Evolutionary conservation across 2,329 filamentous ascomycete genomes (phyloP).

Genomic region (Curvularia lunata): DNA sequence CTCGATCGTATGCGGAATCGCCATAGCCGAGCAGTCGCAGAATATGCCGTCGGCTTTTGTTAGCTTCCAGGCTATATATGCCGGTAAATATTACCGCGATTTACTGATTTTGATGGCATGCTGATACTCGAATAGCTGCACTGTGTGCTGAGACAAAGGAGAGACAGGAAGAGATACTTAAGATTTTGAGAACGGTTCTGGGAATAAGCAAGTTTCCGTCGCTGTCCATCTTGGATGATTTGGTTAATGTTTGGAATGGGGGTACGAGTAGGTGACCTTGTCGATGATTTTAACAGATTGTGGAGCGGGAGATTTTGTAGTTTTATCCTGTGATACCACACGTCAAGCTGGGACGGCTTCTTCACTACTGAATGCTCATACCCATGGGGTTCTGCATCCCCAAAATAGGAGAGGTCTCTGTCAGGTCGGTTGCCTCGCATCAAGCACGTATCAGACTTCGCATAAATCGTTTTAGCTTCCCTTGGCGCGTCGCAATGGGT

Average conservation of each 20-base stretch:
- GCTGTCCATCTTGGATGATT: constrained; percentile 33
- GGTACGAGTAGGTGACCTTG: constrained; percentile 38
- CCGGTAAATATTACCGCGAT: constrained; percentile 23
- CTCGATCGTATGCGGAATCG: constrained; percentile 58
- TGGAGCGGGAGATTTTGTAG: background rate
- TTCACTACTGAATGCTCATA: background rate
- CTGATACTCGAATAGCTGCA: constrained; percentile 19
- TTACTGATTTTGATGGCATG: background rate
- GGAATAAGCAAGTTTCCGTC: constrained; percentile 38
- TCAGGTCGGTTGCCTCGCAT: constrained; percentile 6
- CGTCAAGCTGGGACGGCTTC: background rate
- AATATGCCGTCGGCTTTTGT: constrained; percentile 40
- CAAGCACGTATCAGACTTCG: constrained; percentile 9
- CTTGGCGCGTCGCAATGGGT: constrained; percentile 1
- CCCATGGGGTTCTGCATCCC: background rate
- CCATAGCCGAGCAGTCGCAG: constrained; percentile 48
- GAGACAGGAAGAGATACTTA: constrained; percentile 25
- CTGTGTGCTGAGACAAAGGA: constrained; percentile 32
- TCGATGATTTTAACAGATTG: background rate
- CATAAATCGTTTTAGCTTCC: background rate
- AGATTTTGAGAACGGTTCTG: constrained; percentile 25
- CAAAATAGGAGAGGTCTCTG: background rate
- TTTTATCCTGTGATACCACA: no score
- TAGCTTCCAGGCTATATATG: constrained; percentile 40
- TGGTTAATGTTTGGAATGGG: constrained; percentile 35